Conservation (phyloP, 495 filamentous ascomycete species). For the Oidiodendron maius region DNA sequence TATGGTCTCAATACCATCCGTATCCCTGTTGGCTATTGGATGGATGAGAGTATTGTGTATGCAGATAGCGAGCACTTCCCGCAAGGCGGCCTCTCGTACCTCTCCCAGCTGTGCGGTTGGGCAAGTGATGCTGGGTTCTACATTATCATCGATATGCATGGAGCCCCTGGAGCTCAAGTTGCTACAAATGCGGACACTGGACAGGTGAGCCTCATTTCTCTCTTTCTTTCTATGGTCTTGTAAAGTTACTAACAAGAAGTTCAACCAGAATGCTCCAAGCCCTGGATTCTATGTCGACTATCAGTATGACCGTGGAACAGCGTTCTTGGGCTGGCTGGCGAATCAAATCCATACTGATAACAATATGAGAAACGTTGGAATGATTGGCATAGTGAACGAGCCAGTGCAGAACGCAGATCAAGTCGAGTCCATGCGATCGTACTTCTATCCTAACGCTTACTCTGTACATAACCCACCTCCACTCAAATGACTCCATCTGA, state of each 20-base stretch:
- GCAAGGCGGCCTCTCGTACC: constrained; percentile 46
- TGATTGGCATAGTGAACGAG: constrained; percentile 57
- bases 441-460: constrained; percentile 45
- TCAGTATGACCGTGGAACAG: constrained; percentile 50
- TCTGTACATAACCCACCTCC: constrained; percentile 8
- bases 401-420: constrained; percentile 33
- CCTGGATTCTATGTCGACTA: constrained; percentile 50
- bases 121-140: constrained; percentile 50
- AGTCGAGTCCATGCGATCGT: constrained; percentile 26
- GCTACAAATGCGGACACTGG: constrained; percentile 48
- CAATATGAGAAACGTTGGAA: constrained; percentile 51
- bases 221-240: background rate
- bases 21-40: constrained; percentile 61
- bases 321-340: constrained; percentile 55
- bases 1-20: constrained; percentile 57
- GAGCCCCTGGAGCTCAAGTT: constrained; percentile 54
- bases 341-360: constrained; percentile 44
- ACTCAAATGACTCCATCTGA: constrained; percentile 6
- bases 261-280: constrained; percentile 23
- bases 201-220: constrained; percentile 28
- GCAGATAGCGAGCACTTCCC: constrained; percentile 49
- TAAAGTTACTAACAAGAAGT: background rate
- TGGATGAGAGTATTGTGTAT: constrained; percentile 51
- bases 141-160: constrained; percentile 60
- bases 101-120: constrained; percentile 50